Conservation (phyloP, 2,329 filamentous ascomycete genomes). For the Colletotrichum tabaci region DNA sequence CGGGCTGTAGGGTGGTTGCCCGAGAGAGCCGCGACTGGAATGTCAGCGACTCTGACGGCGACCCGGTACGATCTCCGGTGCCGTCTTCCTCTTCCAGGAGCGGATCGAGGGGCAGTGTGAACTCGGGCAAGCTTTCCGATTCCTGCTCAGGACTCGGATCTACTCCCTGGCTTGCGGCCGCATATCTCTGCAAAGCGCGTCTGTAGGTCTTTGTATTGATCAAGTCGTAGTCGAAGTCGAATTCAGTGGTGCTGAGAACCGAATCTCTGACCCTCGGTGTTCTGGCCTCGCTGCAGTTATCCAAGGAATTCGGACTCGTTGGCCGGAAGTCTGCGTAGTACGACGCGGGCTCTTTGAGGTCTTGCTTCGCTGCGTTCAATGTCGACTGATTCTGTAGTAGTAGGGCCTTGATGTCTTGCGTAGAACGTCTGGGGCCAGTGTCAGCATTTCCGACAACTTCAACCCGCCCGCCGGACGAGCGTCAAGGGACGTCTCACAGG, state of each 20-base stretch:
- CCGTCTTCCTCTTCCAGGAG: not conserved
- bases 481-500: slow-evolving; percentile 1
- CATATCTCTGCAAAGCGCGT: slow-evolving; percentile 24
- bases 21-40: not conserved
- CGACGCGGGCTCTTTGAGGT: slow-evolving; percentile 6
- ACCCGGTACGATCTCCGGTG: slow-evolving; percentile 1
- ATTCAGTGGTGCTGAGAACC: slow-evolving; percentile 38
- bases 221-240: slow-evolving; percentile 37
- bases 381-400: slow-evolving; percentile 23
- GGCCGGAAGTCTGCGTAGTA: not conserved
- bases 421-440: slow-evolving; percentile 16
- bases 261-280: slow-evolving; percentile 26
- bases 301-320: not conserved
- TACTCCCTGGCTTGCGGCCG: not conserved
- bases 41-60: not conserved
- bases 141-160: not conserved
- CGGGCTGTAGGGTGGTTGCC: slow-evolving; percentile 21
- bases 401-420: slow-evolving; percentile 35
- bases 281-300: not conserved
- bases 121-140: not conserved
- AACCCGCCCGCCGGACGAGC: too few relatives aligned
- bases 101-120: not conserved
- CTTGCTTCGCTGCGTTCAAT: slow-evolving; percentile 25
- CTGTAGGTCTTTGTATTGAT: slow-evolving; percentile 37
- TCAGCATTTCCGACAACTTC: not conserved